A percentile compares a stretch with the other conserved stretches of the same genome.
Evolutionary conservation across 345 rosid species (phyloP).

Genomic region (Gossypioides kirkii): DNA sequence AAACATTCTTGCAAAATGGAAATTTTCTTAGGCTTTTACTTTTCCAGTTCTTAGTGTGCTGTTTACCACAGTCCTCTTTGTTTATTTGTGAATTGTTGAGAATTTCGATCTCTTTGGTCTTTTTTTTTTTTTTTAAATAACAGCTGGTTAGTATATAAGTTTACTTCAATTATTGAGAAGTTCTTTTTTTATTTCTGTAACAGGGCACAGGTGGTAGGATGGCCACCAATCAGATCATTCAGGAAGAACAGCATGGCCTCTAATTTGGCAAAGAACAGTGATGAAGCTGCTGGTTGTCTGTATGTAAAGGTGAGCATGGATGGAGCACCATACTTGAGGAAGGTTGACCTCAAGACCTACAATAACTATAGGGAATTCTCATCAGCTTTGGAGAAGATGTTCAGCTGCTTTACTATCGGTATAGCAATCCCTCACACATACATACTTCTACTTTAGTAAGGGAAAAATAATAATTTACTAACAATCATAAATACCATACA

Average conservation of each 20-base stretch:
- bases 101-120: background rate
- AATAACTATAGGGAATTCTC: conserved; percentile 52
- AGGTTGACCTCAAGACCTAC: conserved; percentile 55
- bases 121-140: background rate
- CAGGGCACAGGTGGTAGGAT: conserved; percentile 83
- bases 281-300: conserved; percentile 33
- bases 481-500: background rate
- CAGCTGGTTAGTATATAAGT: background rate
- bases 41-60: background rate
- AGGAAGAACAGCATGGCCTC: conserved; percentile 52
- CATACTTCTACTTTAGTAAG: conserved; percentile 27
- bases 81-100: background rate
- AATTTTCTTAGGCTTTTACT: no score
- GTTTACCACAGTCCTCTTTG: no score
- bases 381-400: conserved; percentile 53
- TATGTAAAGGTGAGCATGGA: conserved; percentile 17
- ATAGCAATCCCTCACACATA: conserved; percentile 32
- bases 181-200: background rate
- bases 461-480: background rate
- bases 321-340: conserved; percentile 70
- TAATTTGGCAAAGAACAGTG: conserved; percentile 34
- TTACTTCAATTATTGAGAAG: background rate
- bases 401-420: conserved; percentile 40
- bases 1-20: no score
- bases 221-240: conserved; percentile 88